Base-by-base conservation (phyloP, 208 protist genomes). In the Leishmania tarentolae region DNA sequence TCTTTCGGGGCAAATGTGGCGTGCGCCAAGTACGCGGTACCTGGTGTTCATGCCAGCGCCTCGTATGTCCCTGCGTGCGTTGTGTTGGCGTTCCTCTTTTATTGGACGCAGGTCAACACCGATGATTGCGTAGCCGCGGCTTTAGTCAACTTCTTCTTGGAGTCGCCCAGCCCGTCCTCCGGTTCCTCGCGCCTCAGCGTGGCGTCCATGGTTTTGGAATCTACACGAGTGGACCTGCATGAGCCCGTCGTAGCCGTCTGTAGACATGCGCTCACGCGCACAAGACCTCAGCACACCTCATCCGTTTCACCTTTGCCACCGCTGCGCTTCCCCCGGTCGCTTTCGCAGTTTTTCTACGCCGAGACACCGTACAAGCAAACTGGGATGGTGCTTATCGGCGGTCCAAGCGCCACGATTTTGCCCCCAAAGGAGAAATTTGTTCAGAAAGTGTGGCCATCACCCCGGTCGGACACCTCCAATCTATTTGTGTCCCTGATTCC, bases 321-420 rank as follows among this genome's bases (percentile, higher is more conserved):
- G 53, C 40, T 82, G 61, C 82, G 44, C 40, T 75, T 82, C 9
- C 77, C 82, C n/a, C 21, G 47, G 31, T 85, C 82, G 2, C 82
- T 85, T 40, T 61, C 52, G 13, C 82, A 85, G 65, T 85, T 85
- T 42, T 85, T 74, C 82, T 85, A 71, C 56, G 53, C 73, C 17
- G 63, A 81, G 17, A 85, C 82, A 61, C 82, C 82, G 53, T 82
- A 85, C 37, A 76, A 85, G 73, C 77, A 82, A 50, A 85, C 82
- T 2, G 82, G 82, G 37, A 61, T 42, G 21, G 77, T 85, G 50
- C 61, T 85, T 1, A 59, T 82, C 31, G 77, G 82, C 11, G 82
- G 82, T 11, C 82, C 82, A 35, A 28, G 44, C 42, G 74, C 76
- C 73, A 85, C 77, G 15, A 68, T 75, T 15, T 73, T 37, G 13